These are phyloP conservation scores for Talaromyces sp. DNA, from an alignment of 2,329 filamentous ascomycete genomes.

Conservation along the genomic window DNA sequence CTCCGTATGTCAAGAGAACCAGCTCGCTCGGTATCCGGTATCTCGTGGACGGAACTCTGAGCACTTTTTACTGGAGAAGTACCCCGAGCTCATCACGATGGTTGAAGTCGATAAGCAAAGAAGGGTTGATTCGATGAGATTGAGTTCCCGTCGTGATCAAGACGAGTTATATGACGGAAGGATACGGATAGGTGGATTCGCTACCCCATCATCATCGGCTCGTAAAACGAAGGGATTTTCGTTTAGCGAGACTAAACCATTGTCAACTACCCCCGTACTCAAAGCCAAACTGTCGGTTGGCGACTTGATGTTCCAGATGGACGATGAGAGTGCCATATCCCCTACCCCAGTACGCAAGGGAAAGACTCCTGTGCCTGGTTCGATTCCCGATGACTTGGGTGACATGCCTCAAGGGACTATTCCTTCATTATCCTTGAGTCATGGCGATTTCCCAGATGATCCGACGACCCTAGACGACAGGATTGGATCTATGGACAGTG, in stretches of 20 bases:
- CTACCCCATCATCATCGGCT: constrained; percentile 41
- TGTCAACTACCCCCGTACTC: constrained; percentile 58
- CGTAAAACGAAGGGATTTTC: constrained; percentile 35
- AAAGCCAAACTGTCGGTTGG: constrained; percentile 61
- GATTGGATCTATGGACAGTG: constrained; percentile 20
- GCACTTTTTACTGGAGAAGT: constrained; percentile 36
- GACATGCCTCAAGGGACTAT: constrained; percentile 18
- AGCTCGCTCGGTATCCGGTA: constrained; percentile 70
- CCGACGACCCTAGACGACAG: constrained; percentile 22
- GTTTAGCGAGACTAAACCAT: constrained; percentile 40
- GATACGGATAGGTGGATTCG: constrained; percentile 53
- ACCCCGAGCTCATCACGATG: constrained; percentile 39
- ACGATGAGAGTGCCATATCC: constrained; percentile 57
- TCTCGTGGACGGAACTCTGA: constrained; percentile 70
- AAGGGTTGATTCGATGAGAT: constrained; percentile 70
- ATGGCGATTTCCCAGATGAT: constrained; percentile 21
- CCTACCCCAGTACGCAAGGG: constrained; percentile 23
- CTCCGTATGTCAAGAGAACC: constrained; percentile 71
- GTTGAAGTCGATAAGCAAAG: constrained; percentile 46
- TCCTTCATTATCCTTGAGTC: constrained; percentile 17
- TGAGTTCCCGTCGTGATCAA: constrained; percentile 57
- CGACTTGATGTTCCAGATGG: constrained; percentile 93
- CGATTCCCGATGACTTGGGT: constrained; percentile 12
- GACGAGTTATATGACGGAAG: constrained; percentile 62
- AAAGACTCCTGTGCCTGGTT: constrained; percentile 20